A percentile compares a stretch with the other conserved stretches of the same genome.
Conservation (phyloP, 129 eudicot genomes). For the Glebionis coronaria region DNA sequence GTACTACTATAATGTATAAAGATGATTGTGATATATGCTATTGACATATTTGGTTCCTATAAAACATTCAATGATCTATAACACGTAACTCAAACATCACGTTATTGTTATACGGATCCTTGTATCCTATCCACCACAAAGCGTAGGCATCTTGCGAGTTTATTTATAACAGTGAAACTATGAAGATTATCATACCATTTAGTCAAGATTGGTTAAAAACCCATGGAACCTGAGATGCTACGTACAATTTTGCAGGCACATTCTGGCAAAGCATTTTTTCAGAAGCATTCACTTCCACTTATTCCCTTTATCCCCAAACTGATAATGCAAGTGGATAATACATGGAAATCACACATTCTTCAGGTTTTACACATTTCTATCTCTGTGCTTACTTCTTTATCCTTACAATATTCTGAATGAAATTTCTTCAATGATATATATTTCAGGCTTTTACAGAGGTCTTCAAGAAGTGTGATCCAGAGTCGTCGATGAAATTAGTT, state of each 20-base stretch:
- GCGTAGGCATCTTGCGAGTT: not conserved
- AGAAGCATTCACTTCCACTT: slow-evolving; percentile 66
- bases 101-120: no score
- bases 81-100: no score
- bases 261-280: slow-evolving; percentile 47
- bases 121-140: no score
- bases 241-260: slow-evolving; percentile 47
- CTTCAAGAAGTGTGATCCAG: slow-evolving; percentile 59
- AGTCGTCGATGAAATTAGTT: slow-evolving; percentile 63
- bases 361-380: slow-evolving; percentile 44
- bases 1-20: no score
- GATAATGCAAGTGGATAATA: slow-evolving; percentile 43
- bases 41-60: no score
- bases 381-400: slow-evolving; percentile 14
- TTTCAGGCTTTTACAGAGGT: slow-evolving; percentile 79
- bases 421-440: not conserved
- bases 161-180: not conserved
- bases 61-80: no score
- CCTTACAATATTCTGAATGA: slow-evolving; percentile 7
- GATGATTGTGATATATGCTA: no score
- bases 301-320: slow-evolving; percentile 69
- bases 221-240: slow-evolving; percentile 7
- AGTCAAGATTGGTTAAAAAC: slow-evolving; percentile 1
- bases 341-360: slow-evolving; percentile 69
- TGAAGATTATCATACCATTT: not conserved